Conservation (phyloP, 2,329 filamentous ascomycete genomes). For the Alternaria arbusti region DNA sequence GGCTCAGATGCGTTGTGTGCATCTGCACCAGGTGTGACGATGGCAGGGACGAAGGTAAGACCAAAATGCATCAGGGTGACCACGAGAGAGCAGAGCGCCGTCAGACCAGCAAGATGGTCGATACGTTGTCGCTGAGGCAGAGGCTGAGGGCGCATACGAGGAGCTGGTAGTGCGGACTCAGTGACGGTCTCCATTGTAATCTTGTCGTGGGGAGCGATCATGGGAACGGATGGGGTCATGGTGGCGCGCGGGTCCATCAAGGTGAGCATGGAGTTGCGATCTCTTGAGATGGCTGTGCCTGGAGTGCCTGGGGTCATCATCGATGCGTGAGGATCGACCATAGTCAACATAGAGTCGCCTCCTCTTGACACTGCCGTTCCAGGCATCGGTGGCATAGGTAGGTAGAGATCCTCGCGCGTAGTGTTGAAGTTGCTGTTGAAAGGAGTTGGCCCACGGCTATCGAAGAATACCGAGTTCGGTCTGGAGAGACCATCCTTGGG, state of each 20-base stretch:
- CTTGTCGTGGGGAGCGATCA: constrained; percentile 21
- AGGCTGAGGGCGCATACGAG: constrained; percentile 37
- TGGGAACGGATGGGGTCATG: neutral
- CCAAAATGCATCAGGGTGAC: constrained; percentile 56
- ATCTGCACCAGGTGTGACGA: constrained; percentile 44
- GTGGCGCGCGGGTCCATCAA: constrained; percentile 7
- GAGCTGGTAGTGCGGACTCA: constrained; percentile 37
- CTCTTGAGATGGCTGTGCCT: neutral
- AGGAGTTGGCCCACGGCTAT: constrained; percentile 33
- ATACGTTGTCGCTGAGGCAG: constrained; percentile 42
- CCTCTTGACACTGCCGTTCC: neutral
- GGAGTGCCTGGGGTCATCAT: neutral
- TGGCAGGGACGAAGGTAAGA: constrained; percentile 51
- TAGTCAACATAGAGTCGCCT: constrained; percentile 24
- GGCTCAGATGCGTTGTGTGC: constrained; percentile 51
- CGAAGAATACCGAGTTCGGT: constrained; percentile 27
- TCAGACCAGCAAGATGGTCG: constrained; percentile 56
- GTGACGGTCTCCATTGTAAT: constrained; percentile 40
- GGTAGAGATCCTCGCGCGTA: constrained; percentile 18
- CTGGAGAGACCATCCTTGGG: constrained; percentile 24
- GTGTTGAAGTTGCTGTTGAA: constrained; percentile 25
- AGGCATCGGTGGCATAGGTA: neutral
- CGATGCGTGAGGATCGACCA: constrained; percentile 5
- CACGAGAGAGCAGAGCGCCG: constrained; percentile 52
- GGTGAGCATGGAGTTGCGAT: constrained; percentile 24